A percentile compares a stretch with the other conserved stretches of the same genome.
phyloP scores from a whole-genome alignment of 2,329 filamentous ascomycete genomes.

The Apiospora pterosperma region DNA sequence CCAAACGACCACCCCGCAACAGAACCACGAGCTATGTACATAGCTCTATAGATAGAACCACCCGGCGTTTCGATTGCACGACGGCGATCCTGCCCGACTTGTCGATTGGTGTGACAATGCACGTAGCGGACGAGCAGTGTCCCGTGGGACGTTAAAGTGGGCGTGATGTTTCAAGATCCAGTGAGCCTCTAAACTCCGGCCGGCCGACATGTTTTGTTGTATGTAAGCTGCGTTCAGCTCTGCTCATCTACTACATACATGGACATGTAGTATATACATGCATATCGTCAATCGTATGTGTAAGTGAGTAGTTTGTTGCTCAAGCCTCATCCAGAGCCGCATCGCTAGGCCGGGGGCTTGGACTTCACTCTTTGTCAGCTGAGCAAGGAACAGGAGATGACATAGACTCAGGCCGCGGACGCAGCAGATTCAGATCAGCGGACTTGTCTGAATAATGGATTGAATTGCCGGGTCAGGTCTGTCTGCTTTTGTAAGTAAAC shows the following conservation, averaged over 20 bases:
- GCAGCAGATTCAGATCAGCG: neutral
- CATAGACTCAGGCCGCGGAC: neutral
- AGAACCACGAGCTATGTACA: too few species aligned
- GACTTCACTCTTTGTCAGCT: neutral
- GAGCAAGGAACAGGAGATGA: neutral
- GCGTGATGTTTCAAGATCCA: neutral
- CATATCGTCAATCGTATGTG: neutral
- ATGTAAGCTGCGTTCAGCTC: neutral
- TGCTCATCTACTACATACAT: neutral
- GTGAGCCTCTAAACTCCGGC: neutral
- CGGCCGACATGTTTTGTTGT: neutral
- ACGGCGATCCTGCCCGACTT: neutral
- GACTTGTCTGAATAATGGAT: neutral
- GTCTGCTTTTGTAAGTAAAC: neutral
- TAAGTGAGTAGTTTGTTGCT: neutral
- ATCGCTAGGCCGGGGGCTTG: neutral
- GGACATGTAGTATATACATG: neutral
- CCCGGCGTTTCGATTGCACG: neutral
- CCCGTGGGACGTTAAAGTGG: neutral
- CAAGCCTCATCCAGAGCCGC: neutral
- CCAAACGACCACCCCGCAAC: neutral
- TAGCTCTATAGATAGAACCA: conserved; percentile 1
- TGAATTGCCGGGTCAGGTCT: neutral
- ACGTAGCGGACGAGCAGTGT: neutral
- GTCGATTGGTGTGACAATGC: neutral